A percentile compares a stretch with the other conserved stretches of the same genome.
phyloP scores from a whole-genome alignment of 1,139 yeast species.

The Taphrina flavorubra region DNA sequence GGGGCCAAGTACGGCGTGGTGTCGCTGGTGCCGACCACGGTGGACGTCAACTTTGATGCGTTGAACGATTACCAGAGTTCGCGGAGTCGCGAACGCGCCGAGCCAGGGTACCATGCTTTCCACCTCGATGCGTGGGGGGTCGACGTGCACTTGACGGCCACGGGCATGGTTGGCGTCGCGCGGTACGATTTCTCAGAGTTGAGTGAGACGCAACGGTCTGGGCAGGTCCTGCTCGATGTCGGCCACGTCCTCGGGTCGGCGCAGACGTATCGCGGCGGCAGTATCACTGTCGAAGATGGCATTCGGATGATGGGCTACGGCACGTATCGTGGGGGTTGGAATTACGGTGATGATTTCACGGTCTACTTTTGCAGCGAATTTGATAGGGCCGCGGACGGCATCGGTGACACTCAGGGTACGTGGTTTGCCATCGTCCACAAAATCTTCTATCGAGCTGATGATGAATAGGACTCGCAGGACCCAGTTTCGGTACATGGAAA shows the following conservation, averaged over 20 bases:
- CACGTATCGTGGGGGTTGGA: constrained; percentile 40
- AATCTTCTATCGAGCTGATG: neutral
- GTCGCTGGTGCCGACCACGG: constrained; percentile 32
- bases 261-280: constrained; percentile 37
- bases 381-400: constrained; percentile 31
- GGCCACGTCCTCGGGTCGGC: constrained; percentile 40
- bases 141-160: constrained; percentile 26
- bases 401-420: constrained; percentile 36
- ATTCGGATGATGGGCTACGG: constrained; percentile 20
- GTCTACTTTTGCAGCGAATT: constrained; percentile 38
- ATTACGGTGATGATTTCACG: constrained; percentile 31
- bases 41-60: constrained; percentile 30
- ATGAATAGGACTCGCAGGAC: constrained; percentile 22
- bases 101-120: constrained; percentile 34
- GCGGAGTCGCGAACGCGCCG: constrained; percentile 19
- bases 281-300: constrained; percentile 19
- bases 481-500: constrained; percentile 38
- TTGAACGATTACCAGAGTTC: constrained; percentile 28
- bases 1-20: constrained; percentile 35
- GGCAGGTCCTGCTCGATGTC: constrained; percentile 32
- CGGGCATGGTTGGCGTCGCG: constrained; percentile 32
- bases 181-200: constrained; percentile 21
- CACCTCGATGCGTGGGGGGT: constrained; percentile 40
- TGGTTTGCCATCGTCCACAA: neutral
- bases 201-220: constrained; percentile 14